Base-by-base conservation (phyloP, 2,329 filamentous ascomycete species). In the Talaromyces sp. region DNA sequence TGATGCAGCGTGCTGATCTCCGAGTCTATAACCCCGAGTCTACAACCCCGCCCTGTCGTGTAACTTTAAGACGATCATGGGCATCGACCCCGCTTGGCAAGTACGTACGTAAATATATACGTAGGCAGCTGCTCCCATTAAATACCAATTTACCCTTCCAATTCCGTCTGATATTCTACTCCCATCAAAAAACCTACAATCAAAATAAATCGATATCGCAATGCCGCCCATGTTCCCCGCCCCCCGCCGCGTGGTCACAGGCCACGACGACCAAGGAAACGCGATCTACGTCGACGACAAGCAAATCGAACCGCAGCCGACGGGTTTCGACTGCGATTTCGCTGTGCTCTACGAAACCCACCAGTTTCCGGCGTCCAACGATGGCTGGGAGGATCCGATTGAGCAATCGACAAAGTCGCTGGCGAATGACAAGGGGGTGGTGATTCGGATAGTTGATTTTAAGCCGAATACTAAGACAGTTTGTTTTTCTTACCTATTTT, bases 241-340 rank as follows among this genome's bases (percentile, higher is more conserved):
- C 32, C 60, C 68, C 55, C 67, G 68, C 25, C 66, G 67, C 33
- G 57, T 69, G 19, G 68, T 69, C 59, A 68, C 66, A 27, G 70
- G 69, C 60, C 70, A 72, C 62, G 65, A 65, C 58, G 30, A 55
- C 9, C 53, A 68, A 8, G 71, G 70, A 25, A 66, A 70, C 33
- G 66, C 71, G 30, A 67, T 71, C 39, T 66, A 72, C 53, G 64
- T 67, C 19, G 66, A 65, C 33, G 71, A 73, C 60, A 49, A 64
- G 19, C 17, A 63, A 15, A 66, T 73, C 25, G 17, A 65, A 66
- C 36, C 66, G 69, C 59, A 69, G 68, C 11, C 51, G 47, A 59
- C 47, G 17, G 22, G 19, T 4, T 27, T 52, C 32, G 62, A 59
- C 52, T 54, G 47, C 30, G 55, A 62, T 8, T 64, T 63, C 19